Conservation (phyloP, 2,329 filamentous ascomycete genomes). For the Ramichloridium luteum region DNA sequence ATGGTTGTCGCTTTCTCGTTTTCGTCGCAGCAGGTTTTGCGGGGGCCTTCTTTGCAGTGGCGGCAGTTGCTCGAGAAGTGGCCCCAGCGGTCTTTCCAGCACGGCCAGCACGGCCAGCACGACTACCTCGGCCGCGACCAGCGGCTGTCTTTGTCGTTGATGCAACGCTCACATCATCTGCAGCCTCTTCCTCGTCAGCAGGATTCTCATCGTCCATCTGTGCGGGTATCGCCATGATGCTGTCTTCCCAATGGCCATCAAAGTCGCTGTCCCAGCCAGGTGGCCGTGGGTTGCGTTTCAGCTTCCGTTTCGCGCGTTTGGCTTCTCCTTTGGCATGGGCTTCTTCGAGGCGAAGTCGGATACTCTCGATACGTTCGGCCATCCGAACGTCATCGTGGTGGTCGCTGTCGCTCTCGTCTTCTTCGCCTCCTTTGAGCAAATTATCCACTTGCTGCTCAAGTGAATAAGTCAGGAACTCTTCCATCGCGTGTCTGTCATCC, state of each 20-base stretch:
- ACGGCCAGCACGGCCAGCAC: conserved; percentile 31
- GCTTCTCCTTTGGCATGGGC: conserved; percentile 55
- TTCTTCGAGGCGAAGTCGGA: conserved; percentile 50
- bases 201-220: conserved; percentile 32
- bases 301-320: conserved; percentile 38
- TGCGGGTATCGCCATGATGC: conserved; percentile 50
- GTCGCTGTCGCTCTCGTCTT: conserved; percentile 47
- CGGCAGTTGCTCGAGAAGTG: conserved; percentile 26
- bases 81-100: conserved; percentile 27
- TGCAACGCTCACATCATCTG: conserved; percentile 22
- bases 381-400: conserved; percentile 47
- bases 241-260: conserved; percentile 74
- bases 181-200: conserved; percentile 34
- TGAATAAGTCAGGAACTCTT: conserved; percentile 34
- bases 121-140: conserved; percentile 34
- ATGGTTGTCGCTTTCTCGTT: conserved; percentile 31
- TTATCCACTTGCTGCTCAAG: conserved; percentile 33
- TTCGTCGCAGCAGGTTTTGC: conserved; percentile 26
- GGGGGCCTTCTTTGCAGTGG: conserved; percentile 26
- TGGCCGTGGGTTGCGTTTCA: conserved; percentile 51
- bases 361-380: conserved; percentile 45
- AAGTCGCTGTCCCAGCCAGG: conserved; percentile 79
- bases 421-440: conserved; percentile 45
- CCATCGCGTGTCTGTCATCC: conserved; percentile 84
- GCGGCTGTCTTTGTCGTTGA: conserved; percentile 28